Evolutionary conservation across 2,329 filamentous ascomycete species (phyloP).

Genomic region (Elsinoe australis): DNA sequence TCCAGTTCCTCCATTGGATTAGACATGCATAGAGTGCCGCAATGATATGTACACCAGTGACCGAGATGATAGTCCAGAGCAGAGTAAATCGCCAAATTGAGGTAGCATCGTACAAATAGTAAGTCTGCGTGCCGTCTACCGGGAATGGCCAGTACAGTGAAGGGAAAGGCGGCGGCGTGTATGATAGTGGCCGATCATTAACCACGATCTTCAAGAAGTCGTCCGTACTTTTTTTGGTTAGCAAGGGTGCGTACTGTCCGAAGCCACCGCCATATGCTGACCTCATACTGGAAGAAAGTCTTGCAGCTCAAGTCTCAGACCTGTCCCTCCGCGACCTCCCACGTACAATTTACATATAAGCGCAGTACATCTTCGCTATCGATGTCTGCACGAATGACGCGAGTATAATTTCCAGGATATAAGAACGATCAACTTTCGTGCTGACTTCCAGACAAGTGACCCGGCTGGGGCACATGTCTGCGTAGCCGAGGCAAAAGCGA

Average conservation of each 20-base stretch:
- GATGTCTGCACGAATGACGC: too few relatives aligned
- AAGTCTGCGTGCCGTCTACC: conserved; percentile 47
- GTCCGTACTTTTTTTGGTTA: conserved; percentile 20
- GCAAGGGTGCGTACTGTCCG: too few relatives aligned
- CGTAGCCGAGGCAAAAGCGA: not conserved
- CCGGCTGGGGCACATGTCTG: conserved; percentile 1
- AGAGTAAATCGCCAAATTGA: conserved; percentile 86
- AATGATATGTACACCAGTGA: conserved; percentile 64
- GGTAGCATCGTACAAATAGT: conserved; percentile 62
- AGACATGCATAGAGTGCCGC: conserved; percentile 64
- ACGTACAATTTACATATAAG: too few relatives aligned
- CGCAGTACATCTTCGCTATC: too few relatives aligned
- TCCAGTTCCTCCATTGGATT: conserved; percentile 56
- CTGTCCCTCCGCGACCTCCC: too few relatives aligned
- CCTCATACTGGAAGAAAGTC: too few relatives aligned
- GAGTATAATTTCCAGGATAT: too few relatives aligned
- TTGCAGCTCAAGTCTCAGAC: too few relatives aligned
- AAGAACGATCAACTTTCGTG: too few relatives aligned
- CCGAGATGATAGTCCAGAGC: conserved; percentile 77
- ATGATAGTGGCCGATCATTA: conserved; percentile 48
- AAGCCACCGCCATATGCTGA: too few relatives aligned
- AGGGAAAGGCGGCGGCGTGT: conserved; percentile 66
- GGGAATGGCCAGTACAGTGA: conserved; percentile 70
- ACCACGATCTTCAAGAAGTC: conserved; percentile 40
- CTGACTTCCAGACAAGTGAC: too few relatives aligned